Conservation (phyloP, 345 rosid genomes). For the Eucalyptus erythrocorys region DNA sequence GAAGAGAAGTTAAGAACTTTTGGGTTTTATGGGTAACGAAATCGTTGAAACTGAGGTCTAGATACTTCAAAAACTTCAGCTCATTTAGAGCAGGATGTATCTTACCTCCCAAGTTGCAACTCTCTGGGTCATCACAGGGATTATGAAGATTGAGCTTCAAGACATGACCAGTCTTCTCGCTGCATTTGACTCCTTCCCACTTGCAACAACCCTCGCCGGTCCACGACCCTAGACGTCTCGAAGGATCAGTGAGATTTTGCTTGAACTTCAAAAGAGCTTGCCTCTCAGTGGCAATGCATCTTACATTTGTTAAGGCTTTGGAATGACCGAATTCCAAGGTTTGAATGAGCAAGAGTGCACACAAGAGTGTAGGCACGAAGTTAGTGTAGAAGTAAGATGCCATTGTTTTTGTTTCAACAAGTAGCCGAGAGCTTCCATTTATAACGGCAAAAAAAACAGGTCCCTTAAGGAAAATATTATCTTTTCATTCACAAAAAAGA, state of each 20-base stretch:
- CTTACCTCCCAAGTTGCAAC: not conserved
- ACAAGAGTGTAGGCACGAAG: not conserved
- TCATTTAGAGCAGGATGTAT: not conserved
- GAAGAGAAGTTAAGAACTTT: not conserved
- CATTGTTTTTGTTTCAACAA: not conserved
- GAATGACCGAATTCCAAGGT: not conserved
- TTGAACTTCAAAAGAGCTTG: not conserved
- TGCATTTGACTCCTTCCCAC: not conserved
- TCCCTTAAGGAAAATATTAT: no score
- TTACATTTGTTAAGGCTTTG: not conserved
- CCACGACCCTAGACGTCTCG: not conserved
- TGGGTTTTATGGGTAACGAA: not conserved
- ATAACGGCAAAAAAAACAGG: no score
- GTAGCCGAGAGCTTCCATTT: no score
- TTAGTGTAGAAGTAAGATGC: not conserved
- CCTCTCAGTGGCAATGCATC: not conserved
- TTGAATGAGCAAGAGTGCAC: not conserved
- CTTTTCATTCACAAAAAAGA: no score
- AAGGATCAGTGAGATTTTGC: not conserved
- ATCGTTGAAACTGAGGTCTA: not conserved
- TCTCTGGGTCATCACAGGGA: no score
- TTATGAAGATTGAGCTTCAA: conserved; percentile 4
- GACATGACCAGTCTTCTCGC: not conserved
- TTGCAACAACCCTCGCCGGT: not conserved
- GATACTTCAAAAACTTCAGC: not conserved